phyloP scores from a whole-genome alignment of 2,329 filamentous ascomycete species.

The Alternaria panax region DNA sequence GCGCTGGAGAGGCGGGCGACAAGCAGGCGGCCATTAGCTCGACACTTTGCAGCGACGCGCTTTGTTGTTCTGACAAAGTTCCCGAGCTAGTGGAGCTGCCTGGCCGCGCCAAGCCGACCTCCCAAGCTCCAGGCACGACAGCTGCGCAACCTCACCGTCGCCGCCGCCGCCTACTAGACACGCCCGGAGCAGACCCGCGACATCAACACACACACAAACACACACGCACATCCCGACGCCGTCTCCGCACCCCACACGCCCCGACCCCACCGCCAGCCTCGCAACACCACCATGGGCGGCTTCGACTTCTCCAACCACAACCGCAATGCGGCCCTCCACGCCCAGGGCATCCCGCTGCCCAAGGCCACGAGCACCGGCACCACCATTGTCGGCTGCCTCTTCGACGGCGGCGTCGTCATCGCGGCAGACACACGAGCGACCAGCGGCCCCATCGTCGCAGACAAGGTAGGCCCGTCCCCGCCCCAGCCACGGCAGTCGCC shows the following conservation, averaged over 20 bases:
- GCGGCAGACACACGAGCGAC: constrained; percentile 98
- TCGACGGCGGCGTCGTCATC: constrained; percentile 95
- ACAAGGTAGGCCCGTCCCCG: constrained; percentile 70
- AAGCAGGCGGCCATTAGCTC: constrained; percentile 26
- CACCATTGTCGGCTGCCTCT: constrained; percentile 97
- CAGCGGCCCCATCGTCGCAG: constrained; percentile 95
- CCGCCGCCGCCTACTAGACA: constrained; percentile 5
- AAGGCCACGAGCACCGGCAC: constrained; percentile 99
- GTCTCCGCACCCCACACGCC: background rate
- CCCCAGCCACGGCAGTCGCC: background rate
- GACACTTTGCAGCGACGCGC: constrained; percentile 13
- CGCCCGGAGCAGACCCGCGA: background rate
- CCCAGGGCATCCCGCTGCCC: constrained; percentile 89
- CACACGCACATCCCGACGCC: background rate
- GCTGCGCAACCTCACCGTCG: constrained; percentile 31
- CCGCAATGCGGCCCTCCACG: constrained; percentile 95
- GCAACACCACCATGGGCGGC: constrained; percentile 70
- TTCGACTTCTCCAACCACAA: constrained; percentile 97
- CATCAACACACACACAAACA: background rate
- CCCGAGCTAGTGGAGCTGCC: constrained; percentile 10
- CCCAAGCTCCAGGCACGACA: constrained; percentile 36
- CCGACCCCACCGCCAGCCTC: background rate
- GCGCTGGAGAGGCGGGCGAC: constrained; percentile 28
- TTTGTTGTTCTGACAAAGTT: constrained; percentile 28
- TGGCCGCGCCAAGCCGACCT: constrained; percentile 18